Percentiles rank a stretch among this genome's conserved stretches.
phyloP scores from a whole-genome alignment of 176 grass and related monocot genomes.

The Musa acuminata region DNA sequence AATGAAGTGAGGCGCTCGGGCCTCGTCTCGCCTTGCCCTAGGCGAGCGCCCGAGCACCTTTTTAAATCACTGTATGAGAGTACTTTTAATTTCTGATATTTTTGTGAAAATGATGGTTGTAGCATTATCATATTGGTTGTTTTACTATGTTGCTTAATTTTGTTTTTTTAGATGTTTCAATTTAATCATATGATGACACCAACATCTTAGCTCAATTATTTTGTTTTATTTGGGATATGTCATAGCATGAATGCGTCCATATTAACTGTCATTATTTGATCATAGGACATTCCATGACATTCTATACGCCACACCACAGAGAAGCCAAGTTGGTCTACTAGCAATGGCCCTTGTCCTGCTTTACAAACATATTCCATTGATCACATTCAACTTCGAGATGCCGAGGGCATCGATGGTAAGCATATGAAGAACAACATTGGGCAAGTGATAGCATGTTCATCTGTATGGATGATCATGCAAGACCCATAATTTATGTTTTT shows the following conservation, averaged over 20 bases:
- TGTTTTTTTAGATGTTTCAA: background rate
- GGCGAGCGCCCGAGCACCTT: too few species aligned
- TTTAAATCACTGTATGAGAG: too few species aligned
- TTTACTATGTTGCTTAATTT: background rate
- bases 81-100: too few species aligned
- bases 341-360: background rate
- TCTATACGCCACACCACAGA: background rate
- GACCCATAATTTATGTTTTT: background rate
- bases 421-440: background rate
- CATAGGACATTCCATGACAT: background rate
- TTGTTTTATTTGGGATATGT: background rate
- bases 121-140: too few species aligned
- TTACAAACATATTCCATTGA: background rate
- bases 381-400: background rate
- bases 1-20: too few species aligned
- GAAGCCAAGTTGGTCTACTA: background rate
- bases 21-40: too few species aligned
- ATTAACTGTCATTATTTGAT: background rate
- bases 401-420: background rate
- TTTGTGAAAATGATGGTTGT: too few species aligned
- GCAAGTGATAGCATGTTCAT: background rate
- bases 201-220: background rate
- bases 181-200: background rate
- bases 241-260: background rate
- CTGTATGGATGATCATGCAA: background rate